These are phyloP conservation scores for Fonsecaea monophora DNA, from an alignment of 2,329 filamentous ascomycete species.

Conservation along the genomic window DNA sequence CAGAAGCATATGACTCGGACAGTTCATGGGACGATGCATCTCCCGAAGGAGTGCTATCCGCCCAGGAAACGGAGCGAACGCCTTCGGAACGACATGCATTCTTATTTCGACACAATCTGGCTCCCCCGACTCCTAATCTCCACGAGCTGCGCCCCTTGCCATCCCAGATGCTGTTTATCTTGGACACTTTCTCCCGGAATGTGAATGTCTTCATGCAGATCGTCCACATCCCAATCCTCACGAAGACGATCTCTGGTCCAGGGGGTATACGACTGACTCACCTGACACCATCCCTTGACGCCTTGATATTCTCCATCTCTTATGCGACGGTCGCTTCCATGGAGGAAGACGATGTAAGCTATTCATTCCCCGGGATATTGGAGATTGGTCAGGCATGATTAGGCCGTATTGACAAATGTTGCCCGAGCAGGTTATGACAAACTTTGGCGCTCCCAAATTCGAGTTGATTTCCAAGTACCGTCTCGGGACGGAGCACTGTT, in stretches of 20 bases:
- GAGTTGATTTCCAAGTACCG: conserved; percentile 58
- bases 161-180: conserved; percentile 62
- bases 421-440: conserved; percentile 31
- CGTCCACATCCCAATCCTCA: conserved; percentile 45
- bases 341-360: conserved; percentile 63
- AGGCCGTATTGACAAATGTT: conserved; percentile 5
- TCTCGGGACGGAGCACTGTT: conserved; percentile 60
- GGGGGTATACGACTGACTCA: conserved; percentile 44
- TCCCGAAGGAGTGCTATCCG: conserved; percentile 36
- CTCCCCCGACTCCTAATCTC: conserved; percentile 43
- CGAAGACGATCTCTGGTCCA: conserved; percentile 44
- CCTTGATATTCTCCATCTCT: conserved; percentile 64
- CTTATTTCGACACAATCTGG: conserved; percentile 56
- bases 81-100: conserved; percentile 59
- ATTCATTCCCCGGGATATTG: not conserved
- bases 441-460: conserved; percentile 54
- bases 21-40: conserved; percentile 46
- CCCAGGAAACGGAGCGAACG: conserved; percentile 51
- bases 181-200: conserved; percentile 60
- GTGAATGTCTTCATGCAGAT: conserved; percentile 52
- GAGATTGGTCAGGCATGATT: not conserved
- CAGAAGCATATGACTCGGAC: conserved; percentile 47
- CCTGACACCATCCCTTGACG: conserved; percentile 56
- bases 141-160: conserved; percentile 59
- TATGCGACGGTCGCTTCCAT: conserved; percentile 63